Percentiles rank a stretch among this genome's conserved stretches.
Evolutionary conservation across 441 rosid genomes (phyloP).

Genomic region (Raphanus hybrid): DNA sequence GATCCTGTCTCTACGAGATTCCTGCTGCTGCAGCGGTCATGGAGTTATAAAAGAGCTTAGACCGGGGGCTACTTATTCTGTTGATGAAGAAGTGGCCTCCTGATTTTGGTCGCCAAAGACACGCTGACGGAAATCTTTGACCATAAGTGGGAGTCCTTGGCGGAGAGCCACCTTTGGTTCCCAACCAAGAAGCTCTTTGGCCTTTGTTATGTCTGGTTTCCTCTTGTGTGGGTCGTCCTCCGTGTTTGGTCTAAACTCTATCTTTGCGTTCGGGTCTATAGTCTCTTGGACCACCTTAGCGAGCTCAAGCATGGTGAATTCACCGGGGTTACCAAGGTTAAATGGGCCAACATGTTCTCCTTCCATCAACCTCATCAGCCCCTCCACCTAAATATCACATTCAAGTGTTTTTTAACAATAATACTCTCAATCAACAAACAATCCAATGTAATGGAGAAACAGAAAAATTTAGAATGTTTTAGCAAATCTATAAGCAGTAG

Average conservation of each 20-base stretch:
- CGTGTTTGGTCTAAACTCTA: slow-evolving; percentile 88
- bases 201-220: slow-evolving; percentile 87
- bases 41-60: no score
- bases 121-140: slow-evolving; percentile 82
- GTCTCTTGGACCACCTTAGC: slow-evolving; percentile 96
- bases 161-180: slow-evolving; percentile 82
- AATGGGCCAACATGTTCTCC: slow-evolving; percentile 94
- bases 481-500: no score
- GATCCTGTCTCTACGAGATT: no score
- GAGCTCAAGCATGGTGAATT: slow-evolving; percentile 96
- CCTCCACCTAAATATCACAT: slow-evolving; percentile 69
- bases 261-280: slow-evolving; percentile 88
- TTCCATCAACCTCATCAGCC: slow-evolving; percentile 95
- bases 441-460: not conserved
- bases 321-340: slow-evolving; percentile 99
- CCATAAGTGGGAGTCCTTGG: slow-evolving; percentile 89
- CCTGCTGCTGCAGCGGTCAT: no score
- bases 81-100: slow-evolving; percentile 32
- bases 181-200: slow-evolving; percentile 90
- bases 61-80: not conserved
- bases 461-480: no score
- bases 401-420: not conserved
- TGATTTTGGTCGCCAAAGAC: slow-evolving; percentile 88
- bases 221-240: slow-evolving; percentile 99
- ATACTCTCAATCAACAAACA: not conserved